Percentiles rank a stretch among this genome's conserved stretches.
Evolutionary conservation across 164 flowering plant genomes (phyloP).

Genomic region (Nelumbo lutea): DNA sequence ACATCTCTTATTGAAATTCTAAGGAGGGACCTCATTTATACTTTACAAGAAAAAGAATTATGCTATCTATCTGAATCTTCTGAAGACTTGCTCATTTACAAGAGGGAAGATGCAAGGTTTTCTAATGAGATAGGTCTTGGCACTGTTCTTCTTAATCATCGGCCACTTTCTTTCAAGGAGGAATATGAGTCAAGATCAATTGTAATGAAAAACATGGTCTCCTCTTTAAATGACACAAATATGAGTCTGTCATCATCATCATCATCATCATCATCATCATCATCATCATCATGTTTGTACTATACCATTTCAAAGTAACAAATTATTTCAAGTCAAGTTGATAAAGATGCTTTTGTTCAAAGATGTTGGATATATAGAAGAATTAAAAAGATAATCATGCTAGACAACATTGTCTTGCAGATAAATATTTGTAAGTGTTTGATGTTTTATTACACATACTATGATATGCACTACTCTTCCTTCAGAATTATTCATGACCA

Average conservation of each 20-base stretch:
- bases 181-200: constrained; percentile 13
- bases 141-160: constrained; percentile 15
- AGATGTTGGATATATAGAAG: background rate
- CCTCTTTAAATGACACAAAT: background rate
- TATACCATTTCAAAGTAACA: background rate
- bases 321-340: background rate
- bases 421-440: background rate
- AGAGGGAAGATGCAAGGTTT: constrained; percentile 8
- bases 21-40: constrained; percentile 15
- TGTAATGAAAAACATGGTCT: background rate
- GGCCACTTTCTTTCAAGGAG: constrained; percentile 8
- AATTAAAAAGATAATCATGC: background rate
- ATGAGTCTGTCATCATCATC: too few relatives aligned
- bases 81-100: constrained; percentile 21
- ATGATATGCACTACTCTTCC: background rate
- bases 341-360: background rate
- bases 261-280: too few relatives aligned
- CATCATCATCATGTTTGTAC: background rate
- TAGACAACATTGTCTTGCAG: background rate
- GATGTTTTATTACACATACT: background rate
- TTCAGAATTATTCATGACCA: background rate
- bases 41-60: constrained; percentile 16
- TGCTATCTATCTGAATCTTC: constrained; percentile 8
- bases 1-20: constrained; percentile 23
- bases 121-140: constrained; percentile 19